A percentile compares a stretch with the other conserved stretches of the same genome.
These are phyloP conservation scores for Amanita phalloides DNA, from an alignment of 768 basidiomycete genomes.

Conservation along the genomic window DNA sequence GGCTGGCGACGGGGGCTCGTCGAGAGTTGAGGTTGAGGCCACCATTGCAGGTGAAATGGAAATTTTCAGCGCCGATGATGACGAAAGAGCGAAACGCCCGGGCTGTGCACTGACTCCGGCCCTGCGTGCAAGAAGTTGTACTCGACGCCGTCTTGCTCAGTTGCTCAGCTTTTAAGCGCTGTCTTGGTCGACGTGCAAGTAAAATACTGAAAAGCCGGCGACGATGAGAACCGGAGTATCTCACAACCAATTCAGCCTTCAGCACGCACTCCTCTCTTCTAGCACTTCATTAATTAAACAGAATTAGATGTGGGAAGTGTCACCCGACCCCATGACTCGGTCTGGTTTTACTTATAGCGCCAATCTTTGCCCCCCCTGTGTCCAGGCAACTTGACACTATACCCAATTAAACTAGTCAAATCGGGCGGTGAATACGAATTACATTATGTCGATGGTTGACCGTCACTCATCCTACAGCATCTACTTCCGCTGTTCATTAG, in stretches of 20 bases:
- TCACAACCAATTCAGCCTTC: background rate
- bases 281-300: background rate
- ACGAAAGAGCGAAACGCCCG: background rate
- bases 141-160: no score
- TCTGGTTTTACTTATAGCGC: background rate
- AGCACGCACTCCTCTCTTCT: background rate
- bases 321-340: background rate
- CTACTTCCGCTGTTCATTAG: background rate
- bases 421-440: background rate
- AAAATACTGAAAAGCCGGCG: no score
- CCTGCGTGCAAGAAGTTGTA: no score
- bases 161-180: no score
- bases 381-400: background rate
- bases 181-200: no score
- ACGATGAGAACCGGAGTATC: no score
- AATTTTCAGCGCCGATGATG: background rate
- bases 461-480: background rate
- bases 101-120: no score
- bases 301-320: conserved; percentile 1
- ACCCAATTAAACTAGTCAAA: background rate
- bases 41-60: background rate
- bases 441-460: background rate
- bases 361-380: background rate
- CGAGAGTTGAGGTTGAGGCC: no score
- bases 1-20: conserved; percentile 4